Conservation (phyloP, 768 basidiomycete genomes). For the Termitomyces eurrhizus region DNA sequence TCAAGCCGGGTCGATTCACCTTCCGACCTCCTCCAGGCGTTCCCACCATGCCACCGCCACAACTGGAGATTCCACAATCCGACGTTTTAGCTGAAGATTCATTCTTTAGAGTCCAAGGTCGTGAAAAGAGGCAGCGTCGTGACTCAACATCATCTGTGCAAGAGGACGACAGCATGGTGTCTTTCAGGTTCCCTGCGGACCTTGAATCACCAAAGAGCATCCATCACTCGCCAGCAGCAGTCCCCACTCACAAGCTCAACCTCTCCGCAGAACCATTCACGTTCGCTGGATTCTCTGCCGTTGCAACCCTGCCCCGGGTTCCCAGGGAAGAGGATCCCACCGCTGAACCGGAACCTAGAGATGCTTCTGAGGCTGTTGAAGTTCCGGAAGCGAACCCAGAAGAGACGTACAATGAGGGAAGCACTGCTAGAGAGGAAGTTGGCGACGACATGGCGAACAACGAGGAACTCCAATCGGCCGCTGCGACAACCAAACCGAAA, state of each 20-base stretch:
- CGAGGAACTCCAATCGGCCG: conserved; percentile 25
- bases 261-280: conserved; percentile 58
- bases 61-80: conserved; percentile 24
- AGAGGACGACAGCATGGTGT: conserved; percentile 64
- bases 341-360: background rate
- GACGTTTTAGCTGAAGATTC: conserved; percentile 33
- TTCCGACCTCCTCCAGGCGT: conserved; percentile 70
- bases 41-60: conserved; percentile 47
- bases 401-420: conserved; percentile 29
- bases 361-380: conserved; percentile 7
- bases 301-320: conserved; percentile 29
- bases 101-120: conserved; percentile 57
- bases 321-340: conserved; percentile 19
- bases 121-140: conserved; percentile 75
- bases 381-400: conserved; percentile 16
- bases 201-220: conserved; percentile 46
- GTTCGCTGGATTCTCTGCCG: conserved; percentile 58
- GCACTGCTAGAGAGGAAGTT: conserved; percentile 29
- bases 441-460: conserved; percentile 18
- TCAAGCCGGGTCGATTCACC: conserved; percentile 74
- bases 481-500: conserved; percentile 34
- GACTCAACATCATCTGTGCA: conserved; percentile 41
- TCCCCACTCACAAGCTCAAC: conserved; percentile 30
- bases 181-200: conserved; percentile 71
- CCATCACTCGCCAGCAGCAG: conserved; percentile 31